A percentile compares a stretch with the other conserved stretches of the same genome.
These are phyloP conservation scores for Mucor piriformis DNA, from an alignment of 371 early-diverging fungal genomes.

Conservation along the genomic window DNA sequence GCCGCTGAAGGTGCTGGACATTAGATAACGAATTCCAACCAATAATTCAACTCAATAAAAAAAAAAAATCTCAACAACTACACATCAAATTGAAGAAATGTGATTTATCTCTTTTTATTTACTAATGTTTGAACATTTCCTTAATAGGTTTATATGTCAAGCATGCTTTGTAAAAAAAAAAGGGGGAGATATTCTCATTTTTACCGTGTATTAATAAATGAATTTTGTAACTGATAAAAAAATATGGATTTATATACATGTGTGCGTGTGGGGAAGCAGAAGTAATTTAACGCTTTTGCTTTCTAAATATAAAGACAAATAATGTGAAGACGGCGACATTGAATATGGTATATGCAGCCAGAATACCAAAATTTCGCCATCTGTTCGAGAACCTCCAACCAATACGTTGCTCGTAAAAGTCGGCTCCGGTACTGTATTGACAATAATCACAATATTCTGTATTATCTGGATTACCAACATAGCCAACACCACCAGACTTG, in stretches of 20 bases:
- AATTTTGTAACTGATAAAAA: neutral
- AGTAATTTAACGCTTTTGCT: slow-evolving; percentile 20
- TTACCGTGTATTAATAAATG: no score
- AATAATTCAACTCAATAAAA: neutral
- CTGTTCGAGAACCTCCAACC: slow-evolving; percentile 66
- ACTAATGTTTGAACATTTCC: no score
- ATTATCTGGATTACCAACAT: slow-evolving; percentile 54
- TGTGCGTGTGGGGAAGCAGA: neutral
- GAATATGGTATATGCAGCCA: slow-evolving; percentile 58
- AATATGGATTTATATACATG: neutral
- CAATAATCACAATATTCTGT: slow-evolving; percentile 67
- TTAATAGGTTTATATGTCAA: no score
- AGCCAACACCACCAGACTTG: slow-evolving; percentile 49
- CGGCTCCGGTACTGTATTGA: slow-evolving; percentile 59
- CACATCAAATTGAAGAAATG: no score
- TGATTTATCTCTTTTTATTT: no score
- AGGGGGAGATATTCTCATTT: no score
- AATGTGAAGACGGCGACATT: slow-evolving; percentile 51
- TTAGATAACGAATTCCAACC: slow-evolving; percentile 20
- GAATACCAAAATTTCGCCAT: slow-evolving; percentile 72
- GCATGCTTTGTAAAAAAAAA: no score
- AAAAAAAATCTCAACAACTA: neutral
- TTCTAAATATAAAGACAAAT: slow-evolving; percentile 47
- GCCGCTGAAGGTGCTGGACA: slow-evolving; percentile 48
- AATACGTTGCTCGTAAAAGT: slow-evolving; percentile 51